Evolutionary conservation across 2,329 filamentous ascomycete genomes (phyloP).

Genomic region (Penicillium hesseltinei): DNA sequence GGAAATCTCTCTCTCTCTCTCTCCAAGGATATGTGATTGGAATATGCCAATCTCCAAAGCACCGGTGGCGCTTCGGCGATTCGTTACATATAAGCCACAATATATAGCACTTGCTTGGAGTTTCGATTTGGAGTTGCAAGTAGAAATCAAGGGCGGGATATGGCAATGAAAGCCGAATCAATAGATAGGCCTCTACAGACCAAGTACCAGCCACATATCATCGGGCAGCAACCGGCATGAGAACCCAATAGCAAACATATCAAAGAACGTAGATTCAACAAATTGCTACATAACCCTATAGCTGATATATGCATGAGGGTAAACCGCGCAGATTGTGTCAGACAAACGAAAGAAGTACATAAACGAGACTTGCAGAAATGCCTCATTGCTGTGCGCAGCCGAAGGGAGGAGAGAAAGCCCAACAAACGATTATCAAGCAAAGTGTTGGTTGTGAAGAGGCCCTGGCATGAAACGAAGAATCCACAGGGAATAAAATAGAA

Average conservation of each 20-base stretch:
- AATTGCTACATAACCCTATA: background rate
- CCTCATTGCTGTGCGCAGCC: background rate
- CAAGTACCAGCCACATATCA: background rate
- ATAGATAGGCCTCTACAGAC: background rate
- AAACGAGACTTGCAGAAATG: background rate
- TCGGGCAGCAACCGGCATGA: background rate
- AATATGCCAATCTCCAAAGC: background rate
- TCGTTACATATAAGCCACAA: background rate
- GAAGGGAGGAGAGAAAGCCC: slow-evolving; percentile 1
- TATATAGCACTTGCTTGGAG: background rate
- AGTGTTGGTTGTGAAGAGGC: slow-evolving; percentile 5
- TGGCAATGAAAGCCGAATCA: background rate
- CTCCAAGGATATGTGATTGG: background rate
- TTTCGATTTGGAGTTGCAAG: background rate
- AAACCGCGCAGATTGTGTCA: background rate
- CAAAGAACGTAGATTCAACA: background rate
- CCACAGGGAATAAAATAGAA: background rate
- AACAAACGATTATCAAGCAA: slow-evolving; percentile 9
- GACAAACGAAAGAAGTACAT: slow-evolving; percentile 1
- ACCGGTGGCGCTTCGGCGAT: background rate
- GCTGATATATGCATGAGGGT: background rate
- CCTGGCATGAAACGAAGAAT: background rate
- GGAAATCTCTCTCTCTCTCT: background rate
- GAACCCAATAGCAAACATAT: background rate
- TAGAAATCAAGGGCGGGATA: background rate